phyloP scores from a whole-genome alignment of 2,329 filamentous ascomycete species.

The Sordariomycetes sp. region DNA sequence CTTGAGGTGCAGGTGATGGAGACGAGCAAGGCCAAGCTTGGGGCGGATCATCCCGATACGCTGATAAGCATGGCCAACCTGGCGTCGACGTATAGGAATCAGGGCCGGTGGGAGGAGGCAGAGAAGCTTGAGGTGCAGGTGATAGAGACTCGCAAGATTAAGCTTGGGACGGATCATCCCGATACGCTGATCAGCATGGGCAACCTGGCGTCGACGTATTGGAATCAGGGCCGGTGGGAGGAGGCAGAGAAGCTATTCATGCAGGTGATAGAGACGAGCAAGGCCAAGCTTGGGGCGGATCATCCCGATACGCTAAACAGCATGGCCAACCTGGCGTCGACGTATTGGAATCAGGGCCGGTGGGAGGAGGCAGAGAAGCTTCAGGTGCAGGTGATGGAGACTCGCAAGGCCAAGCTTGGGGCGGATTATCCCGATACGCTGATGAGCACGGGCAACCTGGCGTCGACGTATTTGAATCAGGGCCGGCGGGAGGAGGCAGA shows the following conservation, averaged over 20 bases:
- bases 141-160: conserved; percentile 5
- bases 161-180: conserved; percentile 7
- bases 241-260: conserved; percentile 7
- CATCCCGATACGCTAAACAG: conserved; percentile 5
- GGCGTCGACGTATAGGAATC: conserved; percentile 2
- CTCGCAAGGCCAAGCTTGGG: background rate
- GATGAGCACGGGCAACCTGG: conserved; percentile 1
- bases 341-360: conserved; percentile 2
- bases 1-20: conserved; percentile 4
- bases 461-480: conserved; percentile 1
- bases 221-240: conserved; percentile 5
- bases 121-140: conserved; percentile 6
- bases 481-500: conserved; percentile 5
- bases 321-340: conserved; percentile 1
- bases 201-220: conserved; percentile 3
- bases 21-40: conserved; percentile 5
- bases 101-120: conserved; percentile 8
- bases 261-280: background rate
- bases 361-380: conserved; percentile 4
- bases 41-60: conserved; percentile 5
- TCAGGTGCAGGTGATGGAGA: conserved; percentile 4
- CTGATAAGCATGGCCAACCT: conserved; percentile 10
- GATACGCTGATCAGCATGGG: conserved; percentile 3
- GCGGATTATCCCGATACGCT: conserved; percentile 6
- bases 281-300: conserved; percentile 3